These are phyloP conservation scores for Trichoderma breve DNA, from an alignment of 2,329 filamentous ascomycete genomes.

Conservation along the genomic window DNA sequence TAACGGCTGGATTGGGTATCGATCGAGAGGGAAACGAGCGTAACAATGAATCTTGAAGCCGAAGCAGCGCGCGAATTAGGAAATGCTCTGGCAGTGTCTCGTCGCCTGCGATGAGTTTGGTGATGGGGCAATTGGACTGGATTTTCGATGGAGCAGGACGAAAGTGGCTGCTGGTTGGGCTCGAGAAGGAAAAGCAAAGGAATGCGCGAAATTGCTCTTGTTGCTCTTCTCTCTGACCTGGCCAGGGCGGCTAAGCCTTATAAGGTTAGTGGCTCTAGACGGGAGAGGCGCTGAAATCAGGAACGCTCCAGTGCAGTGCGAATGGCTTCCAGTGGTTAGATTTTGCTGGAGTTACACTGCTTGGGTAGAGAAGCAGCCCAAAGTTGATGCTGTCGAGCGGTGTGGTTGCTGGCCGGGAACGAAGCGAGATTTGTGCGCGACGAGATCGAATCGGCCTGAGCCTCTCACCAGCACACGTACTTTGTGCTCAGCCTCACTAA, in stretches of 20 bases:
- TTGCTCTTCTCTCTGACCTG: constrained; percentile 24
- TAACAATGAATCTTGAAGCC: constrained; percentile 15
- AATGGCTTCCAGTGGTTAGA: background rate
- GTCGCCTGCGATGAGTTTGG: constrained; percentile 22
- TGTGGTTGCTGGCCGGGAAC: constrained; percentile 4
- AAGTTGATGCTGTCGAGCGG: background rate
- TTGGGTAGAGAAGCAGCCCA: too few relatives aligned
- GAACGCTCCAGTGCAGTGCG: background rate
- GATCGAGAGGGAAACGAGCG: constrained; percentile 17
- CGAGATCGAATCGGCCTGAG: background rate
- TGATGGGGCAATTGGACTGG: background rate
- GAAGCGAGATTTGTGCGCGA: constrained; percentile 17
- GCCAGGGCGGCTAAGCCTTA: constrained; percentile 26
- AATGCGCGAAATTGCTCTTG: constrained; percentile 40
- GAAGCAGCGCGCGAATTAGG: constrained; percentile 2
- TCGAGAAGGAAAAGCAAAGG: constrained; percentile 21
- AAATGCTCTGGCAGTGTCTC: constrained; percentile 16
- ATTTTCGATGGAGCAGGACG: constrained; percentile 11
- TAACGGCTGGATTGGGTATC: background rate
- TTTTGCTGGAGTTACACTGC: background rate
- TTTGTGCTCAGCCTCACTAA: background rate
- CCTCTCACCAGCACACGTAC: background rate
- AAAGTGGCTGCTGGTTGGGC: constrained; percentile 19
- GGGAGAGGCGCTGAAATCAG: background rate
- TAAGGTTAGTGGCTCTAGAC: constrained; percentile 18